phyloP scores from a whole-genome alignment of 495 filamentous ascomycete genomes.

The Jackrogersella minutella region DNA sequence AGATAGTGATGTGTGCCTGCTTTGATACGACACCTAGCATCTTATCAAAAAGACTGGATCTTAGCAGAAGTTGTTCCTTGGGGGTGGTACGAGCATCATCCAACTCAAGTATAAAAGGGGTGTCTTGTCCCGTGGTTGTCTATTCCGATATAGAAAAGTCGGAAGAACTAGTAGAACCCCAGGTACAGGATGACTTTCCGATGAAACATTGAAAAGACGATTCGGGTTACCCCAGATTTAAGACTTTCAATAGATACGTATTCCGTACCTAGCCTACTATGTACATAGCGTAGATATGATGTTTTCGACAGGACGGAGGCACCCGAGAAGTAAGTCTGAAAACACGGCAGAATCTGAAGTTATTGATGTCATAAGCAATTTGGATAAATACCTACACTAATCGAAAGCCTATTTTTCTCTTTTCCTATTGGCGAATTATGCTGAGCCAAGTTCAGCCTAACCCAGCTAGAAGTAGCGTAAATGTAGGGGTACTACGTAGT shows the following conservation, averaged over 20 bases:
- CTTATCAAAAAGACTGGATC: background rate
- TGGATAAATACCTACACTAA: conserved; percentile 35
- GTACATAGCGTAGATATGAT: background rate
- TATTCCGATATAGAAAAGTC: background rate
- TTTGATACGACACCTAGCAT: background rate
- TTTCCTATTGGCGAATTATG: conserved; percentile 13
- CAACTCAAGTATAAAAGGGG: conserved; percentile 14
- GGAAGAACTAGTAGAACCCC: background rate
- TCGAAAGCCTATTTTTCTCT: background rate
- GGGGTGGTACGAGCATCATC: conserved; percentile 30
- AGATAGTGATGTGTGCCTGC: background rate
- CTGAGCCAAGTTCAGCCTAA: conserved; percentile 19
- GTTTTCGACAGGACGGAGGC: conserved; percentile 12
- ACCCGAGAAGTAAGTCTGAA: conserved; percentile 1
- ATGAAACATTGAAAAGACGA: background rate
- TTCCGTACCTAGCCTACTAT: no score
- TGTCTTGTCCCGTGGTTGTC: conserved; percentile 4
- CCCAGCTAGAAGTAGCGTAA: conserved; percentile 15
- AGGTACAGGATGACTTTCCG: conserved; percentile 2
- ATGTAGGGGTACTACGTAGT: no score
- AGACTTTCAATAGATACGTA: conserved; percentile 5
- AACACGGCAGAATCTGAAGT: background rate
- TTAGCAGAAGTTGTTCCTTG: background rate
- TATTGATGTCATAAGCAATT: conserved; percentile 33
- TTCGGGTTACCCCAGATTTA: conserved; percentile 1